These are phyloP conservation scores for Hylodesmum podocarpum DNA, from an alignment of 306 rosid species.

Conservation along the genomic window DNA sequence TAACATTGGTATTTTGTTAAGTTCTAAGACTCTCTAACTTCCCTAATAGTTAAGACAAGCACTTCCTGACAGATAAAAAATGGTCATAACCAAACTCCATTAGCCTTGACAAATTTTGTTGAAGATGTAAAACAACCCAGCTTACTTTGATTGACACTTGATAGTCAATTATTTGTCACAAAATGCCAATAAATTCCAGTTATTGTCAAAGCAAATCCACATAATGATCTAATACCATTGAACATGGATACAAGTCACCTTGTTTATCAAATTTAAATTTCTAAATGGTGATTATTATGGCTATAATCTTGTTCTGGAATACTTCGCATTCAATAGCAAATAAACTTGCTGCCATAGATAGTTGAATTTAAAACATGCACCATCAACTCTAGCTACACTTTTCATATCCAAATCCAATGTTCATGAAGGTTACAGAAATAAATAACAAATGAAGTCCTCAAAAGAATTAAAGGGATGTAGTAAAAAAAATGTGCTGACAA, in stretches of 20 bases:
- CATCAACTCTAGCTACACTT: neutral
- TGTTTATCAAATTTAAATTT: neutral
- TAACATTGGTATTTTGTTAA: neutral
- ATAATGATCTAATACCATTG: neutral
- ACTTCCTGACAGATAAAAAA: neutral
- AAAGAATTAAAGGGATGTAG: neutral
- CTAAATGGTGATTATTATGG: neutral
- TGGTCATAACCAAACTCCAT: neutral
- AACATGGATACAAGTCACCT: slow-evolving; percentile 6
- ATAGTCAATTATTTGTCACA: slow-evolving; percentile 6
- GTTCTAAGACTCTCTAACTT: slow-evolving; percentile 13
- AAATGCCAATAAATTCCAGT: neutral
- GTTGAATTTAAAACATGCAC: neutral
- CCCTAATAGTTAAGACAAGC: slow-evolving; percentile 11
- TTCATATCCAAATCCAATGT: neutral
- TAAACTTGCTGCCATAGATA: neutral
- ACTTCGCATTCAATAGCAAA: neutral
- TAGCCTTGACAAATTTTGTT: neutral
- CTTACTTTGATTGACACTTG: neutral
- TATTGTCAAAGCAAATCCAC: neutral
- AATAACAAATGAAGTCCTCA: neutral
- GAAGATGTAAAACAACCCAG: neutral
- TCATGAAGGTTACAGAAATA: neutral
- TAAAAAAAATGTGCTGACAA: neutral
- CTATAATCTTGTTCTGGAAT: neutral